phyloP scores from a whole-genome alignment of 768 basidiomycete species.

The Mrakia frigida region DNA sequence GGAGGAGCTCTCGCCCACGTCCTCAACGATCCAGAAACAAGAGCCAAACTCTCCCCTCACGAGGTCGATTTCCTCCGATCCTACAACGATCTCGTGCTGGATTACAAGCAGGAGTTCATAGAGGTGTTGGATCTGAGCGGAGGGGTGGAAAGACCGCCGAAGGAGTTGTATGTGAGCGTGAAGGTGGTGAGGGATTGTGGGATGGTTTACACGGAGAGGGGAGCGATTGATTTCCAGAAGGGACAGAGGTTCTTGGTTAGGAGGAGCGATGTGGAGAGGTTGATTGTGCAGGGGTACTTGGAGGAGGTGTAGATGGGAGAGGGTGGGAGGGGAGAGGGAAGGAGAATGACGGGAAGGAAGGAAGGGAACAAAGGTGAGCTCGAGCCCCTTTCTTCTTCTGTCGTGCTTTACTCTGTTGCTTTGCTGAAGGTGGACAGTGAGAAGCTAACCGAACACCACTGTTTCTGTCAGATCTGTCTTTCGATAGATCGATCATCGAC shows the following conservation, averaged over 20 bases:
- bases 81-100: slow-evolving; percentile 74
- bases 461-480: too few relatives aligned
- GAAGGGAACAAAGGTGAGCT: background rate
- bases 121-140: slow-evolving; percentile 77
- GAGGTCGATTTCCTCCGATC: slow-evolving; percentile 78
- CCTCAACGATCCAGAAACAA: slow-evolving; percentile 61
- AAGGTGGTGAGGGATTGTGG: slow-evolving; percentile 84
- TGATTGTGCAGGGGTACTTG: slow-evolving; percentile 88
- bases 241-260: slow-evolving; percentile 86
- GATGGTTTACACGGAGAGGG: slow-evolving; percentile 83
- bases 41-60: slow-evolving; percentile 68
- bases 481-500: too few relatives aligned
- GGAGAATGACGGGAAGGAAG: background rate
- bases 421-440: too few relatives aligned
- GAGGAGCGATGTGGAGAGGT: slow-evolving; percentile 82
- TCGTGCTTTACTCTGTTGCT: too few relatives aligned
- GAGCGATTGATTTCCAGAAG: slow-evolving; percentile 73
- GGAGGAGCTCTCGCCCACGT: slow-evolving; percentile 83
- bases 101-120: slow-evolving; percentile 75
- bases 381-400: background rate
- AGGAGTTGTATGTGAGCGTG: slow-evolving; percentile 82
- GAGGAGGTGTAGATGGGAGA: slow-evolving; percentile 59
- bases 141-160: slow-evolving; percentile 70
- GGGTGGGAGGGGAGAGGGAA: background rate
- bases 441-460: too few relatives aligned